Base-by-base conservation (phyloP, 1,139 yeast species). In the Entelexis paramagnoliae region DNA sequence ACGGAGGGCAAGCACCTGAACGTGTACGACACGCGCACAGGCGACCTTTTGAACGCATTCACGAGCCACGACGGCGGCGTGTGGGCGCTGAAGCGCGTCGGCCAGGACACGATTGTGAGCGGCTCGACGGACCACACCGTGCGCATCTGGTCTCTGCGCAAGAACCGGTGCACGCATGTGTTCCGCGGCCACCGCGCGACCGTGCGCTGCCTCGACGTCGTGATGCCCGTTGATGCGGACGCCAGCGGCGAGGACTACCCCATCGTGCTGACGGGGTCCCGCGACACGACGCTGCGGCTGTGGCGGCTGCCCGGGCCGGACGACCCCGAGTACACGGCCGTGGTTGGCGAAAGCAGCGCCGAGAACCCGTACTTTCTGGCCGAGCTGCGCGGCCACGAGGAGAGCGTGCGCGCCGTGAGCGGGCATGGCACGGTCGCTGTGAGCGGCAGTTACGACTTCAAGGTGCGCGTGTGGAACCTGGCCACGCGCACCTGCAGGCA, bases 41-140 rank as follows among this genome's bases (percentile, higher is more conserved):
- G 96, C 5, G 71, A 72, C 46, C 71, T 82, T 45, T 62, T 62
- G 41, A 61, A 61, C 30, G 62, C 66, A 26, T 72, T 91, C 49
- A 74, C 76, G 51, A 97, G 96, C 13, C 98, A 91, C 63, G 95
- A 85, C 54, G 97, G 97, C 46, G 98, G 98, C 28, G 98, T 93
- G 10, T 91, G 99, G 99, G 97, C 98, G 1, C 72, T 91, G 64
- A 88, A 91, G 66, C 89, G 88, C 64, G 78, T 78, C 51, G 86
- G 86, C n/a, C 68, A 67, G 41, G 69, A 69, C 55, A 82, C 85
- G 1, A 70, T 89, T 41, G 94, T 88, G 0, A 82, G 93, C 57
- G 97, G 96, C 0, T 82, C 95, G 1, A 88, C 96, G 1, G 97
- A 89, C 68, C 76, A 95, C 59, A 81, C 94, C 0, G 95, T 89